These are phyloP conservation scores for Pleurotus platypus DNA, from an alignment of 768 basidiomycete species.

Conservation along the genomic window DNA sequence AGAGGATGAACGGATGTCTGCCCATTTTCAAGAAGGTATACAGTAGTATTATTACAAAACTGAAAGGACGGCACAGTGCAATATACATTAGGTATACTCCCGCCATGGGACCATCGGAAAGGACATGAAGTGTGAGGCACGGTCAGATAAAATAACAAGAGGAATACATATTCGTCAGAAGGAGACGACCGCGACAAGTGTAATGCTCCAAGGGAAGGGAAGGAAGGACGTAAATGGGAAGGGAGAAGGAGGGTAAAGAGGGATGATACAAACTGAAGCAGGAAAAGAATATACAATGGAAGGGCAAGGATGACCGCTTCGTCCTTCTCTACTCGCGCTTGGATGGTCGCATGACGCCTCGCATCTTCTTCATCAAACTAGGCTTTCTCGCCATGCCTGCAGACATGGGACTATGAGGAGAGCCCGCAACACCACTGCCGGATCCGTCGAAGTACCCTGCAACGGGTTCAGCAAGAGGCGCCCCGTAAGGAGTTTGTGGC, in stretches of 20 bases:
- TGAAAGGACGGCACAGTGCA: constrained; percentile 16
- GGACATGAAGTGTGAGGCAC: too few relatives aligned
- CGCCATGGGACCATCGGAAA: constrained; percentile 12
- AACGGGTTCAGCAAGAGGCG: constrained; percentile 27
- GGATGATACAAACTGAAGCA: background rate
- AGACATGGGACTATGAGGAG: constrained; percentile 14
- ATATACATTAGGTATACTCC: constrained; percentile 13
- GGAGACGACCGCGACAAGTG: background rate
- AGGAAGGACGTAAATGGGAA: background rate
- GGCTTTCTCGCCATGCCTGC: constrained; percentile 65
- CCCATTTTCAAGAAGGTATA: constrained; percentile 3
- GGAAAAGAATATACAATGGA: background rate
- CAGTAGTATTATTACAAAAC: constrained; percentile 2
- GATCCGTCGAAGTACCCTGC: constrained; percentile 50
- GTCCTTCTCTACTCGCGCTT: constrained; percentile 24
- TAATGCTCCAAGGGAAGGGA: constrained; percentile 1
- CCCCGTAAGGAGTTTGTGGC: constrained; percentile 32
- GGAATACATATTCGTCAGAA: constrained; percentile 1
- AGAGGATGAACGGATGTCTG: constrained; percentile 12
- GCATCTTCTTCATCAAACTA: constrained; percentile 78
- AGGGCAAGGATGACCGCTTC: background rate
- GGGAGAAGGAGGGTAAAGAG: background rate
- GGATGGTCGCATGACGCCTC: constrained; percentile 62
- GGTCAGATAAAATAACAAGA: constrained; percentile 10
- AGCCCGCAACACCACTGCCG: constrained; percentile 16